A percentile compares a stretch with the other conserved stretches of the same genome.
These are phyloP conservation scores for Spiromastix sp. DNA, from an alignment of 2,329 filamentous ascomycete genomes.

Conservation along the genomic window DNA sequence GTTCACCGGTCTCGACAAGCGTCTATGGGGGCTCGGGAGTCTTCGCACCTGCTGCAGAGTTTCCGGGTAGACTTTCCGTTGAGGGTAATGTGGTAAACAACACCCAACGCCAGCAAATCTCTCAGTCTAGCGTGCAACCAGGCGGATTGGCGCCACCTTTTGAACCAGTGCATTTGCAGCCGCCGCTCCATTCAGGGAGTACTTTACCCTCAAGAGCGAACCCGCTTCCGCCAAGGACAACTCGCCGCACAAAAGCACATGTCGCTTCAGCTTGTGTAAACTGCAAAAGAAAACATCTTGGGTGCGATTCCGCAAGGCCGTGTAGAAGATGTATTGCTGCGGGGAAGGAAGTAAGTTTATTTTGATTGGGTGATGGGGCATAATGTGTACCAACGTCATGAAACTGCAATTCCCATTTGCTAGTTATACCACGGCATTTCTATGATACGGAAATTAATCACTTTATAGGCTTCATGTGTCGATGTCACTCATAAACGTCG, in stretches of 20 bases:
- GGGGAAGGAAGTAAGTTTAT: conserved; percentile 24
- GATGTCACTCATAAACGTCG: conserved; percentile 29
- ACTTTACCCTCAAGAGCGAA: conserved; percentile 10
- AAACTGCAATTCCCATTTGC: conserved; percentile 1
- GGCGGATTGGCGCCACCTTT: conserved; percentile 1
- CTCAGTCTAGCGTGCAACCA: not conserved
- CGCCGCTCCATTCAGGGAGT: conserved; percentile 7
- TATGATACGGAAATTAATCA: conserved; percentile 7
- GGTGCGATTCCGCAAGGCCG: conserved; percentile 26
- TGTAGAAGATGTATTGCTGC: conserved; percentile 26
- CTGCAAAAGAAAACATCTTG: conserved; percentile 29
- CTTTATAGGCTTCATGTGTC: conserved; percentile 19
- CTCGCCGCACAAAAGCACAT: conserved; percentile 26
- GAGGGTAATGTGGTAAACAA: conserved; percentile 2
- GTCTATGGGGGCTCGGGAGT: conserved; percentile 4
- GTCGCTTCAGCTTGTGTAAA: conserved; percentile 30
- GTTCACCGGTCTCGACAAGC: conserved; percentile 11
- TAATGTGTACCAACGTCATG: not conserved
- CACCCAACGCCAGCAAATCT: not conserved
- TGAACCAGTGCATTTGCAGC: conserved; percentile 9
- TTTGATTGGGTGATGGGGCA: not conserved
- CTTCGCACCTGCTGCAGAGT: conserved; percentile 8
- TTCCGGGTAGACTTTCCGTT: conserved; percentile 4
- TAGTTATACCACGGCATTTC: not conserved
- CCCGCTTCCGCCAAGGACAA: conserved; percentile 17